A percentile compares a stretch with the other conserved stretches of the same genome.
phyloP scores from a whole-genome alignment of 352 stramenopile species.

The Pythium guiyangense region DNA sequence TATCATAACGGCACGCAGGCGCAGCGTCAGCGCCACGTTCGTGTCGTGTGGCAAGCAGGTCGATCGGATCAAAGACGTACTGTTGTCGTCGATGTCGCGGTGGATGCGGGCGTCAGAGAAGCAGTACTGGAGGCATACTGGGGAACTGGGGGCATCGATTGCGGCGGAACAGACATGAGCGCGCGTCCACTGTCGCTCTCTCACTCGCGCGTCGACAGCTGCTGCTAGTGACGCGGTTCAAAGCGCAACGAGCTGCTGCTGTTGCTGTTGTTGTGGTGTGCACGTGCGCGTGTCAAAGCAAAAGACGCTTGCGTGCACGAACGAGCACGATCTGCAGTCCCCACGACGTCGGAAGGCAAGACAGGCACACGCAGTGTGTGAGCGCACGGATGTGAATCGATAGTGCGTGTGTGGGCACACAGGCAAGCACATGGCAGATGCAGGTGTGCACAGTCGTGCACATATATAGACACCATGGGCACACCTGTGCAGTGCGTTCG shows the following conservation, averaged over 20 bases:
- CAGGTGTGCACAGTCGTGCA: background rate
- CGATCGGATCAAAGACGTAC: slow-evolving; percentile 5
- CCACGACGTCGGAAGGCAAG: too few relatives aligned
- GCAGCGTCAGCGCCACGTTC: too few relatives aligned
- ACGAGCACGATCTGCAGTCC: too few relatives aligned
- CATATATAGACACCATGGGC: background rate
- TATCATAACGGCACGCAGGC: background rate
- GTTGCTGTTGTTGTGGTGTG: background rate
- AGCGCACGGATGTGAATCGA: background rate
- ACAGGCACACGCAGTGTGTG: background rate
- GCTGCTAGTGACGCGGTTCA: background rate
- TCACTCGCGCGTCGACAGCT: background rate
- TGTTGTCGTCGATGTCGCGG: slow-evolving; percentile 16
- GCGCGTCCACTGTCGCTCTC: slow-evolving; percentile 2
- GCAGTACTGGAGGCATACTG: slow-evolving; percentile 57
- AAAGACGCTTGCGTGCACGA: background rate
- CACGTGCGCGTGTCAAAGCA: background rate
- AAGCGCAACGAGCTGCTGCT: background rate
- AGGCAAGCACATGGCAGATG: background rate
- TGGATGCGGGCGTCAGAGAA: slow-evolving; percentile 23
- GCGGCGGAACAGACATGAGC: slow-evolving; percentile 60
- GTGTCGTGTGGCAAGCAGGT: too few relatives aligned
- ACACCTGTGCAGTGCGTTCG: background rate
- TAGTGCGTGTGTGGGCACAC: background rate
- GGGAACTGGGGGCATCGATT: slow-evolving; percentile 70